phyloP scores from a whole-genome alignment of 2,329 filamentous ascomycete genomes.

The Diaporthe capsici region DNA sequence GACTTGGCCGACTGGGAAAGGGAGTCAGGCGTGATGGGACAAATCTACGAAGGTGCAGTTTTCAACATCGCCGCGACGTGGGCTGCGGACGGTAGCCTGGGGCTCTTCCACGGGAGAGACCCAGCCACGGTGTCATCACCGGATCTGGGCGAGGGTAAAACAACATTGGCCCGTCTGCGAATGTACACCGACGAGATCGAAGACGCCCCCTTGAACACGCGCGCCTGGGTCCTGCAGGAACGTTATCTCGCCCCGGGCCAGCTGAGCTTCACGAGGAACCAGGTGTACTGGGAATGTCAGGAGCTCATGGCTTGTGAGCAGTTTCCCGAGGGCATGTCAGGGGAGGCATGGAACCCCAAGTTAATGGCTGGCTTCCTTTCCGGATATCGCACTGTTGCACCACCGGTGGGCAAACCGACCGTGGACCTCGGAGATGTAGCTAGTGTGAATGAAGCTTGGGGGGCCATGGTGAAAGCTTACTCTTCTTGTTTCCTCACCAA shows the following conservation, averaged over 20 bases:
- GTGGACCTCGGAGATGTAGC: neutral
- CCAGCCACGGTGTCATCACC: neutral
- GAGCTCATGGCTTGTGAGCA: conserved; percentile 16
- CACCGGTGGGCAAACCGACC: neutral
- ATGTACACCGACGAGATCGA: neutral
- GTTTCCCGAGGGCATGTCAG: neutral
- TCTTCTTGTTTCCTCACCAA: neutral
- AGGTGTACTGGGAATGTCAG: conserved; percentile 44
- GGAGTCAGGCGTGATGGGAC: conserved; percentile 2
- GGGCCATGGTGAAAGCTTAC: neutral
- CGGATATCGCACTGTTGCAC: neutral
- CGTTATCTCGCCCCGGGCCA: conserved; percentile 43
- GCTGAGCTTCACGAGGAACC: conserved; percentile 42
- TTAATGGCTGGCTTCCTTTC: neutral
- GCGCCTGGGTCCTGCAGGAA: conserved; percentile 46
- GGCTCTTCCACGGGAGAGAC: neutral
- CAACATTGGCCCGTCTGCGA: neutral
- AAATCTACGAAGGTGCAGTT: conserved; percentile 1
- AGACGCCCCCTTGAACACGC: conserved; percentile 27
- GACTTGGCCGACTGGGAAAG: neutral
- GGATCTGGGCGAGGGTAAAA: neutral
- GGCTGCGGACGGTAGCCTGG: neutral
- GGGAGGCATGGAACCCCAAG: neutral
- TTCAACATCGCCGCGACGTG: conserved; percentile 18
- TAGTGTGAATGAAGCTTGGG: neutral